A percentile compares a stretch with the other conserved stretches of the same genome.
Conservation (phyloP, 2,329 filamentous ascomycete species). For the Monilinia aucupariae region DNA sequence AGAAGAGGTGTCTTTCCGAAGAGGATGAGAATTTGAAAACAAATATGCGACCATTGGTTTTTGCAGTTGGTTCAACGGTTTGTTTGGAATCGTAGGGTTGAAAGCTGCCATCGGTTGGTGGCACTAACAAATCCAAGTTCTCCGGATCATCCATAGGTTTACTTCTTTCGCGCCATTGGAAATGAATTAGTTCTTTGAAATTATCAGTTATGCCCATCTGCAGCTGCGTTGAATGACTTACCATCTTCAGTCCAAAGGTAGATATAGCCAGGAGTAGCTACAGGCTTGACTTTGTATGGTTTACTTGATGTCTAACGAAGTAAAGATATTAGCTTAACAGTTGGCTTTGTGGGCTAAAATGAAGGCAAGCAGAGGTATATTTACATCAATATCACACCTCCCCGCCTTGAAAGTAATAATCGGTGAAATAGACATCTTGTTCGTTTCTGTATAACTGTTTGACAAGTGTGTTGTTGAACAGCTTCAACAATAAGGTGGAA, state of each 20-base stretch:
- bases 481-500: conserved; percentile 12
- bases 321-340: conserved; percentile 23
- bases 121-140: conserved; percentile 80
- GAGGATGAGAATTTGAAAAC: conserved; percentile 91
- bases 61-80: conserved; percentile 51
- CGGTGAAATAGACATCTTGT: conserved; percentile 71
- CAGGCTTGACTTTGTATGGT: conserved; percentile 68
- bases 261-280: conserved; percentile 73
- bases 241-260: conserved; percentile 92
- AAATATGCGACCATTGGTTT: conserved; percentile 85
- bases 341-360: not conserved
- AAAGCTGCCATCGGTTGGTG: conserved; percentile 84
- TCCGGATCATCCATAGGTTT: conserved; percentile 67
- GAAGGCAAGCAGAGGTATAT: conserved; percentile 36
- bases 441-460: conserved; percentile 15
- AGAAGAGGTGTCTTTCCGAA: conserved; percentile 88
- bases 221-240: conserved; percentile 36
- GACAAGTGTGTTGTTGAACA: conserved; percentile 3
- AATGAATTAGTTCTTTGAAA: conserved; percentile 73
- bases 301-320: conserved; percentile 44
- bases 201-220: conserved; percentile 9
- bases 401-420: conserved; percentile 97
- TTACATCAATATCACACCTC: conserved; percentile 76
- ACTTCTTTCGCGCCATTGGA: conserved; percentile 88
- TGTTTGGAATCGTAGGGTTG: conserved; percentile 72